phyloP scores from a whole-genome alignment of 1,284 basidiomycete species.

The Apiotrichum gamsii region DNA sequence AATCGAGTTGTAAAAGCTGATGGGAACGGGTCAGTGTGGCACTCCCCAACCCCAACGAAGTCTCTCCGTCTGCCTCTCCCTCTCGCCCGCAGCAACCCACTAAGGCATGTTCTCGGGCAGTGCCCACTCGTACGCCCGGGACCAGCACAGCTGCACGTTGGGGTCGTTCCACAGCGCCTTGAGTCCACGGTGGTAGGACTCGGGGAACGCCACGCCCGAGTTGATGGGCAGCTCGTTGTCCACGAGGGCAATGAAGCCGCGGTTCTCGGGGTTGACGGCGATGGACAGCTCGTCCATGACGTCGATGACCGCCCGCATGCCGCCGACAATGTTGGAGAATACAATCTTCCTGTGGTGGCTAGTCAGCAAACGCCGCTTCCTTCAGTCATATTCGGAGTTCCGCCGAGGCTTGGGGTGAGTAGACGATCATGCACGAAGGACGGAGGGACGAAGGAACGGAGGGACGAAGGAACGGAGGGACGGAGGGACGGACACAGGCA shows the following conservation, averaged over 20 bases:
- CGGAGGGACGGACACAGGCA: no score
- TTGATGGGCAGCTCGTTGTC: conserved; percentile 64
- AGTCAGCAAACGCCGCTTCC: no score
- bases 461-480: no score
- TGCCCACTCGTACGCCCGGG: conserved; percentile 74
- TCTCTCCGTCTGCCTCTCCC: no score
- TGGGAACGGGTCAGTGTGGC: conserved; percentile 49
- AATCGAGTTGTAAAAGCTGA: conserved; percentile 65
- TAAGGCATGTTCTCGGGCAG: conserved; percentile 66
- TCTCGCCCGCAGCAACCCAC: no score
- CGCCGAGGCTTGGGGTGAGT: no score
- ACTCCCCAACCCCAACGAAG: not conserved
- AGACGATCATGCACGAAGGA: no score
- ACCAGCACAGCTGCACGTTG: conserved; percentile 65
- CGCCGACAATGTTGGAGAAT: conserved; percentile 82
- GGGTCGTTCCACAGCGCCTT: conserved; percentile 70
- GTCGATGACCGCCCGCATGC: conserved; percentile 74
- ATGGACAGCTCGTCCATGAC: conserved; percentile 83
- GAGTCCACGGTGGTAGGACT: conserved; percentile 59
- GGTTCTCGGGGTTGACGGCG: conserved; percentile 59
- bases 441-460: no score
- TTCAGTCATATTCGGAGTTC: no score
- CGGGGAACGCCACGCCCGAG: conserved; percentile 72
- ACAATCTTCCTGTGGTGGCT: conserved; percentile 71
- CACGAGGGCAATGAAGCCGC: conserved; percentile 55